Base-by-base conservation (phyloP, 1,284 basidiomycete genomes). In the Golubevia pallescens region DNA sequence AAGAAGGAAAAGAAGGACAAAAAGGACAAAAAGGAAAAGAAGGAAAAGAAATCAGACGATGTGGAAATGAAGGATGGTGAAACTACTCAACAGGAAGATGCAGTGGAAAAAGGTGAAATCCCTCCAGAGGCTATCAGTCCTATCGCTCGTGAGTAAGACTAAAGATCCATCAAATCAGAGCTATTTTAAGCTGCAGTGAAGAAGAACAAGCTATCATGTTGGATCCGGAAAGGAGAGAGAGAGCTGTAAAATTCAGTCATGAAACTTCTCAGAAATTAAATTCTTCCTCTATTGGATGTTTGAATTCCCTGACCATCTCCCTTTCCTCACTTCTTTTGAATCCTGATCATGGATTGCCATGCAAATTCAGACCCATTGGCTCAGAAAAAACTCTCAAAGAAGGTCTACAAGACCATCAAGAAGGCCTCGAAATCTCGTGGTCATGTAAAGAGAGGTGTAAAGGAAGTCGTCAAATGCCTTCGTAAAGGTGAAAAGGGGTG, bases 381-480 rank as follows among this genome's bases (percentile, higher is more conserved):
- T 4, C 20, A 71, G 20, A 62, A 77, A 58, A 77, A 79, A 60
- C 68, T 85, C 60, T 65, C 71, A 56, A 85, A 85, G 71, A 81
- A 82, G 69, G 69, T 84, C 13, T 83, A 81, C 73, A 85, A 85
- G 68, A 73, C 82, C 10, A 83, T 83, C 66, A 82, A 81, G 64
- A 84, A 84, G 65, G 83, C 83, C 1, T 78, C 77, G 62, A 85
- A 85, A 63, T 74, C 73, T 23, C 75, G 78, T 6, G 83, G 83
- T 5, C 83, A 85, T 64, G 81, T 85, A 57, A 82, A 83, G 65
- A 76, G 83, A n/a, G 83, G 83, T 16, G 83, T 85, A 34, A 84
- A 84, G 67, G 83, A 85, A 65, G 83, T 85, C 3, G 83, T 84
- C 68, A 85, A 85, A 63, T 74, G 76, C 3, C 68, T 85, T 3